phyloP scores from a whole-genome alignment of 2,329 filamentous ascomycete genomes.

The Shiraia sp. region DNA sequence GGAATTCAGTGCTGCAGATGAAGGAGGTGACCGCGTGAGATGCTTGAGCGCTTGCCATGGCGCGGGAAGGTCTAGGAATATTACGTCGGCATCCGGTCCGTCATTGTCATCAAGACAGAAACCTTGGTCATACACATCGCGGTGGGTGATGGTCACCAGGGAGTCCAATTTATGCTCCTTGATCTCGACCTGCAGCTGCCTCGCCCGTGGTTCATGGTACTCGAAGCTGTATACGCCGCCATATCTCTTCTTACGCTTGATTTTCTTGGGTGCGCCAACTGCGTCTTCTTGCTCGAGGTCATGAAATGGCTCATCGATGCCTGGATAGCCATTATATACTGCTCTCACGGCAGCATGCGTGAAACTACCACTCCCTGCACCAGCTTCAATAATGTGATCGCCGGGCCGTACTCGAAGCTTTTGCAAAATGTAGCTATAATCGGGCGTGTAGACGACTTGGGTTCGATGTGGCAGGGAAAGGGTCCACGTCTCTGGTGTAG shows the following conservation, averaged over 20 bases:
- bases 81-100: conserved; percentile 60
- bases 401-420: conserved; percentile 75
- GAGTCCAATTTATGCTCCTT: conserved; percentile 66
- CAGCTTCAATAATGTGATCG: conserved; percentile 75
- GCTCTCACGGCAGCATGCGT: conserved; percentile 78
- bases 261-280: conserved; percentile 20
- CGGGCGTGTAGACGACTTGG: conserved; percentile 84
- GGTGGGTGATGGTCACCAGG: conserved; percentile 73
- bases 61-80: conserved; percentile 80
- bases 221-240: conserved; percentile 84
- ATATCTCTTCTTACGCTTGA: conserved; percentile 41
- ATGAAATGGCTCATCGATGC: conserved; percentile 16
- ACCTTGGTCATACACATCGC: conserved; percentile 77
- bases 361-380: conserved; percentile 81
- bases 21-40: conserved; percentile 60
- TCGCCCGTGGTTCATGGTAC: conserved; percentile 73
- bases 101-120: conserved; percentile 59
- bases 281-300: conserved; percentile 35
- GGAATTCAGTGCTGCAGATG: conserved; percentile 29
- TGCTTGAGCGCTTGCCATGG: conserved; percentile 80
- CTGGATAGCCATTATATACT: conserved; percentile 72
- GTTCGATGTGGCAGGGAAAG: conserved; percentile 78
- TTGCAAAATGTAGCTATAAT: conserved; percentile 83
- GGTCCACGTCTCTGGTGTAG: conserved; percentile 83
- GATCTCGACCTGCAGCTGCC: conserved; percentile 71